Base-by-base conservation (phyloP, 306 rosid genomes). In the Cicer chorassanicum region DNA sequence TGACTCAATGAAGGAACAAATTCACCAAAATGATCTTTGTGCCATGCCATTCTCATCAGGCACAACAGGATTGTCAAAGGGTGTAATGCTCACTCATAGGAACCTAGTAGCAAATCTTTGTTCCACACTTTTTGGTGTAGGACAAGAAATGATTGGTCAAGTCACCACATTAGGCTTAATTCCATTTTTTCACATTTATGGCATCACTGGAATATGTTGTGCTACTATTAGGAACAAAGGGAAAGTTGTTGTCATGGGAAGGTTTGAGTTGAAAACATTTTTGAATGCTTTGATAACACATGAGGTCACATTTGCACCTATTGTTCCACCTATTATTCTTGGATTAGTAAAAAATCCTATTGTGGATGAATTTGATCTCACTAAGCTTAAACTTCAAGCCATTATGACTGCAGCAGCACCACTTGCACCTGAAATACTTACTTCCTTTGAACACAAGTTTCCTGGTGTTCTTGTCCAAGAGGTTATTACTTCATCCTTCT, bases 1-100 rank as follows among this genome's bases (percentile, higher is more conserved):
- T 48, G 78, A 68, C 13, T 8, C 4, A 8, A 7, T 12, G 8
- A 65, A 69, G 45, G 89, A 86, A 68, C 49, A 80, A 2, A 29
- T 90, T 42, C 43, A 77, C 4, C 99, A 92, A 73, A 86, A 43
- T 70, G 96, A 94, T 76, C 81, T 92, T 2, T 94, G 99, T 76
- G 99, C 96, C 5, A 88, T 94, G 82, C 97, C 99, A 5, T 94
- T 94, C 82, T 94, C 99, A 10, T 94, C 99, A 41, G 97, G 99
- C 64, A 92, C 99, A 63, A 94, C 99, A 39, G 97, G 97, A 34
- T 9, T 91, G 50, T 89, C 95, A 34, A 94, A 94, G 80, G 99
- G 99, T 44, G 99, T 94, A 15, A 92, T 94, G 99, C 87, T 92
- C 6, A 87, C 93, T 4, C 99, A 94, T 38, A 75, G 83, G 24